Evolutionary conservation across 2,329 filamentous ascomycete genomes (phyloP), one percentile per base, ranked within the genome.

Genomic region (Fusarium sp.): DNA sequence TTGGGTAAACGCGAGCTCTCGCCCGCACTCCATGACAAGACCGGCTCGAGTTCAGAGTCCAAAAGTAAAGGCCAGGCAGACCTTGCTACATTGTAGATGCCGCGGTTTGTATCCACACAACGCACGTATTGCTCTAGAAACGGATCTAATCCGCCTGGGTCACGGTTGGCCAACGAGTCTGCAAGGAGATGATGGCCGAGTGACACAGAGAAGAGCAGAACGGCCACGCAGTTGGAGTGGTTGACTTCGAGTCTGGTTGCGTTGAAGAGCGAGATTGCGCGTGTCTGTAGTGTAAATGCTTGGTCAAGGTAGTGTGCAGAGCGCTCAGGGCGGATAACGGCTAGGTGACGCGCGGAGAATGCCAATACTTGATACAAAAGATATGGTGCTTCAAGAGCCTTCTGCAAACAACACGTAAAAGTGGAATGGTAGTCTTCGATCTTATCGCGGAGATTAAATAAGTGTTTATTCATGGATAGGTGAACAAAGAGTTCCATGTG

Each of bases 291-390:
- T 0, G 32, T 28, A 0, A 59, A 32, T 2, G 65, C 56, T 36
- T 53, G 52, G 0, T 60, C 3, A 0, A 56, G 51, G 1, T 67
- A 63, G 0, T 7, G 11, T 0, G 6, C 5, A 0, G 48, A 29
- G 0, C 41, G 46, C 1, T 56, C 49, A 0, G 53, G 40, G 9
- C 45, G n/a, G 2, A 62, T n/a, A 1, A 15, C 26, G 0, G 60
- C 50, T 0, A 69, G 25, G 25, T 69, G 66, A 0, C 53, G 52
- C 2, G 66, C 66, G 6, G 65, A 67, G 11, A 67, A 57, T 2
- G 65, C 66, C 1, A 69, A 13, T 0, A 65, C 12, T 2, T 60
- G 49, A 2, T 69, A 54, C 0, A 69, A 9, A 0, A 69, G 47
- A 34, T 69, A 69, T 0, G 52, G 57, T 0, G 63, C 34, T 11